Evolutionary conservation across 768 basidiomycete species (phyloP).

Genomic region (Omphalotus guepiniiformis): DNA sequence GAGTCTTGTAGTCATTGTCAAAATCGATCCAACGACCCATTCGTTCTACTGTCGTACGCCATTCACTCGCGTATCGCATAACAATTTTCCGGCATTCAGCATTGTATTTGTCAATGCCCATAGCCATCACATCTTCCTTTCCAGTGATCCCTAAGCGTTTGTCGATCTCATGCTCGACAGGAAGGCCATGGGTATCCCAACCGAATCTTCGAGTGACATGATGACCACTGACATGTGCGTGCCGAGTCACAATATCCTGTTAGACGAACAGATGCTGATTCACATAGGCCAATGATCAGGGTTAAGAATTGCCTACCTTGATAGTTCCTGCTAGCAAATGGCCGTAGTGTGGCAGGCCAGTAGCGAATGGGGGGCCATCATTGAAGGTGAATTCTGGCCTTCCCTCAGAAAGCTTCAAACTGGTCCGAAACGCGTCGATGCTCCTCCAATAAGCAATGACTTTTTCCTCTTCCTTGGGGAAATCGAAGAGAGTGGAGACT

Average conservation of each 20-base stretch:
- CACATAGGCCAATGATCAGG: too few relatives aligned
- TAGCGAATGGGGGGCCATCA: slow-evolving; percentile 97
- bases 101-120: slow-evolving; percentile 98
- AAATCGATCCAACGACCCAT: slow-evolving; percentile 99
- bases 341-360: slow-evolving; percentile 94
- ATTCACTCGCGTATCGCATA: slow-evolving; percentile 94
- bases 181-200: slow-evolving; percentile 98
- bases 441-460: slow-evolving; percentile 90
- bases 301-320: slow-evolving; percentile 52
- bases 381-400: slow-evolving; percentile 92
- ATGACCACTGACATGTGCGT: slow-evolving; percentile 89
- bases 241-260: slow-evolving; percentile 96
- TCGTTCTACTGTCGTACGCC: slow-evolving; percentile 92
- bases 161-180: slow-evolving; percentile 99
- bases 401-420: slow-evolving; percentile 87
- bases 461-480: slow-evolving; percentile 85
- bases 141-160: slow-evolving; percentile 91
- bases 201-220: slow-evolving; percentile 94
- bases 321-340: slow-evolving; percentile 91
- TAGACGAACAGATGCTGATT: slow-evolving; percentile 6
- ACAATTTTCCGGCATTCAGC: slow-evolving; percentile 95
- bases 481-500: slow-evolving; percentile 80
- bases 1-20: slow-evolving; percentile 98
- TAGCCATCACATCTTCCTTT: slow-evolving; percentile 86
- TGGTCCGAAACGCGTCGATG: slow-evolving; percentile 97